phyloP scores from a whole-genome alignment of 345 rosid genomes.

The Microthlaspi erraticum region DNA sequence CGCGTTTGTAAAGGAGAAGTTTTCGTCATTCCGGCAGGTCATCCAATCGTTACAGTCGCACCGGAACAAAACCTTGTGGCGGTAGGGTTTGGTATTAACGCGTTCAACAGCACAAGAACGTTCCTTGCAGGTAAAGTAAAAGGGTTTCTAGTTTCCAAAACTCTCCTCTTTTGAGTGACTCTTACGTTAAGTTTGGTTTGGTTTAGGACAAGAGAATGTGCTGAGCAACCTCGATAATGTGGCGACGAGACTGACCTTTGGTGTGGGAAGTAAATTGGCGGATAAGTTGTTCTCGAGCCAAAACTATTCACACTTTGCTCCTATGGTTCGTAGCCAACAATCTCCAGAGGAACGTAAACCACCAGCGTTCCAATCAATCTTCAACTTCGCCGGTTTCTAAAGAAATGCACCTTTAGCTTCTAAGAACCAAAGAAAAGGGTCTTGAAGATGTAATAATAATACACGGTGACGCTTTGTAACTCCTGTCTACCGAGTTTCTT shows the following conservation, averaged over 20 bases:
- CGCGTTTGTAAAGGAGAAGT: conserved; percentile 51
- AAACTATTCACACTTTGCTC: conserved; percentile 40
- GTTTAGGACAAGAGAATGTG: conserved; percentile 39
- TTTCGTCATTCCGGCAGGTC: conserved; percentile 56
- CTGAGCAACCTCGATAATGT: conserved; percentile 30
- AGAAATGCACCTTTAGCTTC: neutral
- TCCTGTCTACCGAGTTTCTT: conserved; percentile 11
- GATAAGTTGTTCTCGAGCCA: conserved; percentile 43
- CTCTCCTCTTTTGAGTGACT: neutral
- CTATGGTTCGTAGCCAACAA: conserved; percentile 12
- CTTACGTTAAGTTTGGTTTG: conserved; percentile 5
- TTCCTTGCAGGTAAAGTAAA: conserved; percentile 55
- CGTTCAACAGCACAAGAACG: conserved; percentile 45
- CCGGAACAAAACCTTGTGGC: conserved; percentile 36
- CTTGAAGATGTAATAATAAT: conserved; percentile 7
- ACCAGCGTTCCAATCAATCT: conserved; percentile 36
- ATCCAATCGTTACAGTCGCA: conserved; percentile 47
- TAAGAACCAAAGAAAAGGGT: neutral
- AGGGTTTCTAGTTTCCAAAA: neutral
- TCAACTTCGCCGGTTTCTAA: conserved; percentile 37
- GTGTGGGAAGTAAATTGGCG: conserved; percentile 28
- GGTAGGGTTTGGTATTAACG: conserved; percentile 56
- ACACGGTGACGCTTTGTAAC: conserved; percentile 17
- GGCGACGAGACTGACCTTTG: conserved; percentile 33
- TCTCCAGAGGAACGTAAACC: conserved; percentile 25